Evolutionary conservation across 345 rosid species (phyloP).

Genomic region (Raphanus raphanistrum): DNA sequence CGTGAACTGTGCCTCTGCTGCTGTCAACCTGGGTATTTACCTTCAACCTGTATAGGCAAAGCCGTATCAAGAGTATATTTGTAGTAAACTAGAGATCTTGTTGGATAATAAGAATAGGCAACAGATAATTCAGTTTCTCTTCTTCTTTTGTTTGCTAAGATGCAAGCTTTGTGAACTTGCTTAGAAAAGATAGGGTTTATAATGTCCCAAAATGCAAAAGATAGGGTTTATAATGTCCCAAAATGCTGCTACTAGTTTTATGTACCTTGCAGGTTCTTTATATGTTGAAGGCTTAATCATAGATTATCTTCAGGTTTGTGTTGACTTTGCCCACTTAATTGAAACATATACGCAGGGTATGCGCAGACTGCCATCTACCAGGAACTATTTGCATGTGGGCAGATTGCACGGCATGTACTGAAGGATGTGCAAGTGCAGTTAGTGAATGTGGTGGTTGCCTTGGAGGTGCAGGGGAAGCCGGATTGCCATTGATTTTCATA

Average conservation of each 20-base stretch:
- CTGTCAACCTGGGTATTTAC: conserved; percentile 91
- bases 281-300: not conserved
- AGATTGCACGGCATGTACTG: conserved; percentile 97
- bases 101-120: not conserved
- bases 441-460: conserved; percentile 97
- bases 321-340: conserved; percentile 1
- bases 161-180: not conserved
- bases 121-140: not conserved
- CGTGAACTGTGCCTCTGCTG: conserved; percentile 97
- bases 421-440: conserved; percentile 89
- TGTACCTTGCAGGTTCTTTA: not conserved
- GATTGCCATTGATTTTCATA: conserved; percentile 78
- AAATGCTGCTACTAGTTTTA: not conserved
- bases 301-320: not conserved
- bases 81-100: conserved; percentile 4
- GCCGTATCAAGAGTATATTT: not conserved
- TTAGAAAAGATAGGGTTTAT: too few relatives aligned
- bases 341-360: conserved; percentile 56
- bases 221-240: not conserved
- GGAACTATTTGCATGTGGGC: conserved; percentile 99
- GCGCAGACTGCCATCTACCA: conserved; percentile 98
- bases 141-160: not conserved
- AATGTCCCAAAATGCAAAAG: too few relatives aligned
- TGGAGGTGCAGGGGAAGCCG: conserved; percentile 99
- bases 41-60: not conserved